Evolutionary conservation across 2,329 filamentous ascomycete species (phyloP), one percentile per base, ranked within the genome.

Genomic region (Alternaria sp.): DNA sequence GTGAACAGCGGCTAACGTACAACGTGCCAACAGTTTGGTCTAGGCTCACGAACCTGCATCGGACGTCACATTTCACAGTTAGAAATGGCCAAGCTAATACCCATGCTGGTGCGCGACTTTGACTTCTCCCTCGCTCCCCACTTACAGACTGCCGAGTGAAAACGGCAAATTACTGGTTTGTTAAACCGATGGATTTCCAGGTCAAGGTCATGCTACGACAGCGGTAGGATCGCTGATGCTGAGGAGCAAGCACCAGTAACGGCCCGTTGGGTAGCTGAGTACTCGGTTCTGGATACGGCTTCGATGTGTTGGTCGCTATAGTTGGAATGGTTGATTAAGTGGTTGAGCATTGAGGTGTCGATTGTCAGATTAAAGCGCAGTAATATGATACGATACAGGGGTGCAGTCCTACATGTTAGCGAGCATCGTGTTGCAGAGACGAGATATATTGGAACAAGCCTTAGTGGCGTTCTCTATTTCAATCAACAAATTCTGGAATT

Each of bases 1-100:
- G 26, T 36, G 10, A 9, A 21, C 31, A 24, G n/a, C 26, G 34
- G 24, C 51, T 58, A 28, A 58, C 55, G 17, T 10, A 17, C 24
- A 48, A 11, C 13, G 24, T 36, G 31, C 37, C 45, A 49, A 58
- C 39, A 61, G 58, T 62, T 62, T 51, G 65, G 65, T 31, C 51
- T 56, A 29, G 67, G 67, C n/a, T 62, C 65, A 2, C 44, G 67
- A 26, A 67, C 59, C 4, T 68, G 67, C 37, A 63, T 70, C 11
- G 66, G 66, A 3, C 57, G 61, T 9, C 63, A 68, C 28, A 63
- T 70, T 4, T 57, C 62, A 3, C 33, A 53, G 21, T 40, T 63
- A 37, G 53, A 65, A 46, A 59, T 54, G 49, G 45, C 41, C 11
- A 62, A 62, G 39, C 61, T 55, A 29, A 49, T 53, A 11, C 60